Evolutionary conservation across 164 flowering plant species (phyloP).

Genomic region (Nymphaea colorata): DNA sequence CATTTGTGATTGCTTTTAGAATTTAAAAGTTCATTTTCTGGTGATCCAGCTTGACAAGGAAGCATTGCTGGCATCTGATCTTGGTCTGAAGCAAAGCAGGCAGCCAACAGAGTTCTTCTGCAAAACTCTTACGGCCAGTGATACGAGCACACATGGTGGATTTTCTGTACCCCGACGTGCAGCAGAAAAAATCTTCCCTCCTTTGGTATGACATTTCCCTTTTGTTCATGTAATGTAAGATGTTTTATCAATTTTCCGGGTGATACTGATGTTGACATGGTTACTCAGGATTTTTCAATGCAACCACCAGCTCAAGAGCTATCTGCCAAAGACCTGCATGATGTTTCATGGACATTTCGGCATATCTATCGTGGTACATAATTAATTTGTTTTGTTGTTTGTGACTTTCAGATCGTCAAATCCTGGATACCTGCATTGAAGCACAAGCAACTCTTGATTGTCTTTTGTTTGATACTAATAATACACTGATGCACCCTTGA

Average conservation of each 20-base stretch:
- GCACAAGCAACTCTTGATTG: too few species aligned
- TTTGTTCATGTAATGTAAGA: not conserved
- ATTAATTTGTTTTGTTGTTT: not conserved
- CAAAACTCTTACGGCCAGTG: conserved; percentile 95
- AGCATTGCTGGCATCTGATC: conserved; percentile 72
- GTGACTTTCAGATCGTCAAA: too few species aligned
- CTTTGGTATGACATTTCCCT: conserved; percentile 39
- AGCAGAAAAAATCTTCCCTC: conserved; percentile 94
- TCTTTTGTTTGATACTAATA: too few species aligned
- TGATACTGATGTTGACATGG: not conserved
- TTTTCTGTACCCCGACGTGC: conserved; percentile 98
- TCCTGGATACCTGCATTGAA: too few species aligned
- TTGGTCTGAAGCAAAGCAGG: conserved; percentile 77
- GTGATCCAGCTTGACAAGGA: conserved; percentile 62
- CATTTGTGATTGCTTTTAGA: too few species aligned
- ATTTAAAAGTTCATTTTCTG: not conserved
- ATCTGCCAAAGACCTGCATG: conserved; percentile 79
- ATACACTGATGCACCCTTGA: too few species aligned
- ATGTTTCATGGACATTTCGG: conserved; percentile 75
- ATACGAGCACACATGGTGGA: conserved; percentile 98
- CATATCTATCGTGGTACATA: conserved; percentile 87
- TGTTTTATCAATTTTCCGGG: not conserved
- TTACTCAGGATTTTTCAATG: conserved; percentile 69
- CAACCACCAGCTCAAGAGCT: conserved; percentile 96
- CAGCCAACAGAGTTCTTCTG: conserved; percentile 93